phyloP scores from a whole-genome alignment of 2,329 filamentous ascomycete species.

The Coleophoma cylindrospora region DNA sequence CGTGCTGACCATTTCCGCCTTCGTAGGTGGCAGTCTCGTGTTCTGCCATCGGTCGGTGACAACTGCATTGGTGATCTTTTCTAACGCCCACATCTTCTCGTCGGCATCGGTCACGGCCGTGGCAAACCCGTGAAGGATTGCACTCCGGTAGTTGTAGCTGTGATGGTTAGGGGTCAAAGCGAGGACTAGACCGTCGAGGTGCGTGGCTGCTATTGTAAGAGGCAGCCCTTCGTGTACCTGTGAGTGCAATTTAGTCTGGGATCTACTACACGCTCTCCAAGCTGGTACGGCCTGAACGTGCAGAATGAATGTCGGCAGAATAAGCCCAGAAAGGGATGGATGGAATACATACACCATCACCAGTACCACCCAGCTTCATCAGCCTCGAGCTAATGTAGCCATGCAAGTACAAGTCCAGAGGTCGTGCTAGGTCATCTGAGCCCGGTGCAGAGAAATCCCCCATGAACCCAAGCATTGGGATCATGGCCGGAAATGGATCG shows the following conservation, averaged over 20 bases:
- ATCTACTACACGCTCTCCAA: too few species aligned
- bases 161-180: constrained; percentile 75
- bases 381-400: constrained; percentile 78
- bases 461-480: constrained; percentile 86
- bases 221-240: constrained; percentile 50
- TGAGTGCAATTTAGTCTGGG: not conserved
- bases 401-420: constrained; percentile 75
- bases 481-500: constrained; percentile 41
- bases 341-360: not conserved
- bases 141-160: constrained; percentile 80
- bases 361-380: constrained; percentile 52
- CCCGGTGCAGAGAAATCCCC: constrained; percentile 63
- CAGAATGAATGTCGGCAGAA: too few species aligned
- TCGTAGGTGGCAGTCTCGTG: constrained; percentile 64
- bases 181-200: constrained; percentile 76
- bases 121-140: constrained; percentile 68
- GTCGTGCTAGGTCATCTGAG: constrained; percentile 54
- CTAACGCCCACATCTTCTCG: constrained; percentile 76
- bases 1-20: constrained; percentile 70
- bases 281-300: too few species aligned
- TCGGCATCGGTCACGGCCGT: constrained; percentile 57
- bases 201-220: constrained; percentile 66
- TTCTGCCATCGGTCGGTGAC: constrained; percentile 65
- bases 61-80: constrained; percentile 70
- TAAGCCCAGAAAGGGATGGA: not conserved